Evolutionary conservation across 164 flowering plant genomes (phyloP), one percentile per base, ranked within the genome.

Genomic region (Chloranthus sessilifolius): DNA sequence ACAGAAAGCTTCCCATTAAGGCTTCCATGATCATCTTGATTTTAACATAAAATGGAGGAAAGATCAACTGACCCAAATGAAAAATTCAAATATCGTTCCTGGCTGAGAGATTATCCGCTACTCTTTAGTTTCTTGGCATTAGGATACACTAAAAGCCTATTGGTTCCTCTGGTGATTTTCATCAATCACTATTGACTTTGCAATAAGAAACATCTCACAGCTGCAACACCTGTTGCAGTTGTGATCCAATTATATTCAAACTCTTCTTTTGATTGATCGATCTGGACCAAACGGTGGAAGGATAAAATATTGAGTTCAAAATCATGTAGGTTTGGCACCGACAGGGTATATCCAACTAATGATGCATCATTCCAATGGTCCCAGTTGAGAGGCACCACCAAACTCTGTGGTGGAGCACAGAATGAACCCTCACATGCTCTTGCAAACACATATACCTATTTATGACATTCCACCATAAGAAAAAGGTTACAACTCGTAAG

Each of bases 171-270:
- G n/a, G n/a, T n/a, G n/a, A 33, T 27, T 55, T 41, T 31, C n/a
- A n/a, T n/a, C 42, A 30, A 49, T 43, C 48, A 56, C 24, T 33
- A 12, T 50, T 43, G 2, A 42, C 19, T 3, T 16, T 30, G 38
- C 24, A 30, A 15, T 14, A 38, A 41, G 57, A 28, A 30, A 31
- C 46, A 27, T 37, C 26, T 3, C 19, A 47, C 35, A 49, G 4
- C 37, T 14, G 76, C 75, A 83, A 60, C 83, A 52, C 49, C 73
- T 76, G 62, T 85, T 82, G 64, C 82, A 88, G 43, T 82, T 84
- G 8, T 88, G 94, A 50, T 84, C 84, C 4, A 86, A 70, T 54
- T 88, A 86, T 57, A 64, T 56, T 50, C 68, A 64, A 52, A 81
- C 76, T 51, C 70, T 65, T 73, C 94, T 59, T 55, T 85, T 80